phyloP scores from a whole-genome alignment of 371 early-diverging fungal species.

The Mucor mucedo region DNA sequence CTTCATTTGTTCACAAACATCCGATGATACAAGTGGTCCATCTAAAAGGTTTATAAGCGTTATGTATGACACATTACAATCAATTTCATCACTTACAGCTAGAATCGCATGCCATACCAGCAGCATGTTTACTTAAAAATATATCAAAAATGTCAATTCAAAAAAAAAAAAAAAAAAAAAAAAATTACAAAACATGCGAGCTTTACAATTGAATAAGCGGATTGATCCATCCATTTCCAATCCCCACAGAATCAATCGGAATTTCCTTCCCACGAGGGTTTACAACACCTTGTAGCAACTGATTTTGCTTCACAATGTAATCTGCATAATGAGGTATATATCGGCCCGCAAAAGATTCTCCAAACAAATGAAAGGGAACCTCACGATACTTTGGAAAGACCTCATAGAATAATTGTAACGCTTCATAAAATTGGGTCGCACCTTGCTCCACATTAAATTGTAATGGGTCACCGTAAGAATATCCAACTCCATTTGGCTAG shows the following conservation, averaged over 20 bases:
- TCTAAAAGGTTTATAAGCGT: conserved; percentile 8
- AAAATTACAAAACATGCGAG: too few relatives aligned
- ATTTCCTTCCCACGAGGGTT: conserved; percentile 1
- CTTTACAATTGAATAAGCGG: conserved; percentile 37
- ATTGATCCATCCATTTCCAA: conserved; percentile 41
- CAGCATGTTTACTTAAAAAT: conserved; percentile 21
- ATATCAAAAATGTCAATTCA: not conserved
- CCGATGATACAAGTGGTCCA: conserved; percentile 15
- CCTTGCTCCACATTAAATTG: conserved; percentile 53
- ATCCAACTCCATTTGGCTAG: conserved; percentile 77
- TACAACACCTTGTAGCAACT: not conserved
- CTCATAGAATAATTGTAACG: conserved; percentile 74
- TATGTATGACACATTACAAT: not conserved
- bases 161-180: not conserved
- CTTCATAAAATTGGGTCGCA: conserved; percentile 56
- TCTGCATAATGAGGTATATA: conserved; percentile 74
- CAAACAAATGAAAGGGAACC: conserved; percentile 55
- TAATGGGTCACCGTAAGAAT: conserved; percentile 66
- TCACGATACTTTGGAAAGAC: conserved; percentile 58
- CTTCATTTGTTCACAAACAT: conserved; percentile 16
- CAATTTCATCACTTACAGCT: conserved; percentile 18
- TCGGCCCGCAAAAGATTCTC: conserved; percentile 79
- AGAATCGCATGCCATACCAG: conserved; percentile 36
- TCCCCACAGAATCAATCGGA: conserved; percentile 29
- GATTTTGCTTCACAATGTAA: conserved; percentile 33